Evolutionary conservation across 805 yeast species (phyloP).

Genomic region (Kodamaea leandrae): DNA sequence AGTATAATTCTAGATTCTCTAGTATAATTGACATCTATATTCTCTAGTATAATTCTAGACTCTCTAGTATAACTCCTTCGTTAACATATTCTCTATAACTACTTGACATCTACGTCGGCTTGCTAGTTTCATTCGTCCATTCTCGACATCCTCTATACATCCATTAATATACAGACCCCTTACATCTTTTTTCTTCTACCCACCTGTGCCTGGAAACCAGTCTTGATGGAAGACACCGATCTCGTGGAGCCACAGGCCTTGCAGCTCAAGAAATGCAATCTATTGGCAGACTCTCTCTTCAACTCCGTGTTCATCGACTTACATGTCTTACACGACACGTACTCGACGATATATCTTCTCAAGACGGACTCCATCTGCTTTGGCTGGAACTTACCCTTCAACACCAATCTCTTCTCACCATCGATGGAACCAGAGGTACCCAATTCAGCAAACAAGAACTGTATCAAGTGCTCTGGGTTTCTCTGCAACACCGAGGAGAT

Average conservation of each 20-base stretch:
- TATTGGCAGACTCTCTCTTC: conserved; percentile 92
- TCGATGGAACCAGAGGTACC: conserved; percentile 99
- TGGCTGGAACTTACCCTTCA: conserved; percentile 97
- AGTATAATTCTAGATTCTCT: no score
- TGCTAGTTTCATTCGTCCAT: no score
- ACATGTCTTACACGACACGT: conserved; percentile 98
- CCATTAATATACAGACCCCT: no score
- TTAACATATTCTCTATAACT: no score
- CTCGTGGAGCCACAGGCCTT: conserved; percentile 97
- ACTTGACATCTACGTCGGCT: no score
- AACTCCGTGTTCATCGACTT: conserved; percentile 95
- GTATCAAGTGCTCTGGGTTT: conserved; percentile 95
- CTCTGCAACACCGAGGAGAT: conserved; percentile 93
- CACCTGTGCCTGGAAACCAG: conserved; percentile 98
- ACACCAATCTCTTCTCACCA: conserved; percentile 94
- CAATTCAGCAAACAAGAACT: conserved; percentile 94
- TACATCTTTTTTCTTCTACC: conserved; percentile 77
- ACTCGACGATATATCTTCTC: conserved; percentile 94
- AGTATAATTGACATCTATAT: no score
- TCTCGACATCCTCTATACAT: no score
- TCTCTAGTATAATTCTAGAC: no score
- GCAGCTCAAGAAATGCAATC: conserved; percentile 96
- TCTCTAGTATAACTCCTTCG: no score
- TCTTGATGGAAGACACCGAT: conserved; percentile 94
- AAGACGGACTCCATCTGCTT: conserved; percentile 95